Conservation (phyloP, 495 filamentous ascomycete genomes). For the Ramalina intermedia region DNA sequence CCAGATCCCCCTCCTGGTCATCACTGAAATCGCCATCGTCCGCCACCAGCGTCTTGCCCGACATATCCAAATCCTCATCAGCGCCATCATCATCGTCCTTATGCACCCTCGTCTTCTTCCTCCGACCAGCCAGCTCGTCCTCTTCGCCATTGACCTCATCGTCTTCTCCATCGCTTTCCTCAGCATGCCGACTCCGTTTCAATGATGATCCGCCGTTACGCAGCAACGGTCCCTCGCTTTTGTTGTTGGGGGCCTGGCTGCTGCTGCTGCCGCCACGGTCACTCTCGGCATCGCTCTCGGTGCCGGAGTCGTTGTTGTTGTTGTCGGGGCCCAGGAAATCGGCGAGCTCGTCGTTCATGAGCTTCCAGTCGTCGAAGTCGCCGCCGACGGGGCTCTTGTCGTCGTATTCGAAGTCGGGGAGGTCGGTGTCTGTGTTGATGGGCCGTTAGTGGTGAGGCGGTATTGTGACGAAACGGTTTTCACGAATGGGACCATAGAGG, state of each 20-base stretch:
- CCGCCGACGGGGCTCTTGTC: conserved; percentile 38
- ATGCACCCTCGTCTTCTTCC: too few relatives aligned
- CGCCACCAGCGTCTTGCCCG: background rate
- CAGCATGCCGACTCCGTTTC: conserved; percentile 13
- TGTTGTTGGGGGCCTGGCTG: conserved; percentile 5
- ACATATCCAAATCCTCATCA: background rate
- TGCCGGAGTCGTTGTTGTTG: conserved; percentile 27
- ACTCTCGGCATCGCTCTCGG: conserved; percentile 22
- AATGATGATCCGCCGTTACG: conserved; percentile 17
- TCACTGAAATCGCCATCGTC: conserved; percentile 6
- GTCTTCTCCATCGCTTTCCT: conserved; percentile 16
- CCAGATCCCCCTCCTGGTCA: conserved; percentile 8
- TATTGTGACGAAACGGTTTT: too few relatives aligned
- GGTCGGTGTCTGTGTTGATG: background rate
- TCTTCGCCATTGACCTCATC: conserved; percentile 17
- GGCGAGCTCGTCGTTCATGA: conserved; percentile 56
- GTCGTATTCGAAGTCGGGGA: conserved; percentile 29
- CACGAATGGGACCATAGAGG: conserved; percentile 17
- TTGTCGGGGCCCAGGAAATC: conserved; percentile 59
- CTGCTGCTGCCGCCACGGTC: conserved; percentile 17
- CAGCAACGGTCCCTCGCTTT: conserved; percentile 13
- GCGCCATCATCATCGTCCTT: background rate
- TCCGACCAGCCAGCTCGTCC: background rate
- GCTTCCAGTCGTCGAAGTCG: conserved; percentile 44
- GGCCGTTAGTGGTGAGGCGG: too few relatives aligned